These are phyloP conservation scores for Gentiana dahurica DNA, from an alignment of 257 asterid genomes.

Conservation along the genomic window DNA sequence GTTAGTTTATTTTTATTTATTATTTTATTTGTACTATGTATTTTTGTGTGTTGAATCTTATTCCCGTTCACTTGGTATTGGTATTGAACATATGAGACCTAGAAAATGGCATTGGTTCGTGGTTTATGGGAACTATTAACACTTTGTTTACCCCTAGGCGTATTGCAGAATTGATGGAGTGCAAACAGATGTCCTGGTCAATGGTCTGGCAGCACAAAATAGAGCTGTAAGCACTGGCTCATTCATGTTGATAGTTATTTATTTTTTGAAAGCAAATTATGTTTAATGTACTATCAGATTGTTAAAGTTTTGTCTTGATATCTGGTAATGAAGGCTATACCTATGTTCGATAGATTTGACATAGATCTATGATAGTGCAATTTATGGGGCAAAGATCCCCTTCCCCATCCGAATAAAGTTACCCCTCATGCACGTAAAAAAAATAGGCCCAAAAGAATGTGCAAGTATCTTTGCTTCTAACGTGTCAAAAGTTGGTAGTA, in stretches of 20 bases:
- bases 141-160: slow-evolving; percentile 38
- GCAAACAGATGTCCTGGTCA: slow-evolving; percentile 60
- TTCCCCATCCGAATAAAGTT: no score
- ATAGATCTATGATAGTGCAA: no score
- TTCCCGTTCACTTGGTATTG: not conserved
- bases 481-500: no score
- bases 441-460: no score
- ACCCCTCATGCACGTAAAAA: no score
- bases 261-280: no score
- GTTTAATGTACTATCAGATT: no score
- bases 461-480: no score
- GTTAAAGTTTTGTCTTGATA: no score
- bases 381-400: no score
- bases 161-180: slow-evolving; percentile 83
- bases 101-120: not conserved
- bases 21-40: not conserved
- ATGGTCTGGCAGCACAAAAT: slow-evolving; percentile 59
- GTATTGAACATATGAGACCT: not conserved
- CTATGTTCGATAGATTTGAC: no score
- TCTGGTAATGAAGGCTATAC: no score
- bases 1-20: slow-evolving; percentile 19
- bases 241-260: not conserved
- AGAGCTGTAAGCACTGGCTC: slow-evolving; percentile 58
- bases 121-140: not conserved
- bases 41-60: not conserved